Evolutionary conservation across 768 basidiomycete genomes (phyloP).

Genomic region (Tricholoma flavovirens): DNA sequence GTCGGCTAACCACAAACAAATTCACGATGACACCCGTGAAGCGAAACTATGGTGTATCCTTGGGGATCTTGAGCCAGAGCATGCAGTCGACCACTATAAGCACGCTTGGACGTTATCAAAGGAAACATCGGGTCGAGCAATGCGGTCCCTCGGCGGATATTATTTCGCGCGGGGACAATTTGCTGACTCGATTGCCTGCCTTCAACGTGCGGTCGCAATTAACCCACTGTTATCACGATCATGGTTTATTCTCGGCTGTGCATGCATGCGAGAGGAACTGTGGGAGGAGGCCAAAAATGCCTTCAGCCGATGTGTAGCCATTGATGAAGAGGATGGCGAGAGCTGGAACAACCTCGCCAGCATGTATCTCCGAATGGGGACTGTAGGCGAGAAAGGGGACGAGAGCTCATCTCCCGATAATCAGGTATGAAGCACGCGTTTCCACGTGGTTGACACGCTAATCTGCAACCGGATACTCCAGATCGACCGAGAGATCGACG

Average conservation of each 20-base stretch:
- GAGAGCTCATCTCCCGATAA: slow-evolving; percentile 20
- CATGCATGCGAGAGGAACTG: slow-evolving; percentile 71
- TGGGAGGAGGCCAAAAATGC: slow-evolving; percentile 83
- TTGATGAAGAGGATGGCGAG: slow-evolving; percentile 96
- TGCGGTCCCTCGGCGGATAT: slow-evolving; percentile 85
- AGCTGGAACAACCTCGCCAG: slow-evolving; percentile 98
- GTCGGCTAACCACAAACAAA: slow-evolving; percentile 33
- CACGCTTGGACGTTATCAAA: slow-evolving; percentile 81
- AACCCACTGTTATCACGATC: slow-evolving; percentile 83
- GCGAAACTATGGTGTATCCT: slow-evolving; percentile 95
- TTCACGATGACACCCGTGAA: slow-evolving; percentile 62
- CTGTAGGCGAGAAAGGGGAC: slow-evolving; percentile 23
- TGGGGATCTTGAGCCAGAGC: slow-evolving; percentile 80
- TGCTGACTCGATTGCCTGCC: slow-evolving; percentile 52
- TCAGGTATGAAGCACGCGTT: slow-evolving; percentile 16
- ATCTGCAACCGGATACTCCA: neutral
- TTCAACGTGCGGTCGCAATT: slow-evolving; percentile 75
- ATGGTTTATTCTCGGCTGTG: slow-evolving; percentile 97
- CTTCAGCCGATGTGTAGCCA: slow-evolving; percentile 78
- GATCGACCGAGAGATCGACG: neutral
- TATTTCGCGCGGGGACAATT: slow-evolving; percentile 69
- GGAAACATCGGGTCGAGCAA: slow-evolving; percentile 80
- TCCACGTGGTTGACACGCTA: slow-evolving; percentile 9
- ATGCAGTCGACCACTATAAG: slow-evolving; percentile 69
- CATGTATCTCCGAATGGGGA: slow-evolving; percentile 82